These are phyloP conservation scores for Petasospora rhodanensis DNA, from an alignment of 1,139 yeast genomes.

Conservation along the genomic window DNA sequence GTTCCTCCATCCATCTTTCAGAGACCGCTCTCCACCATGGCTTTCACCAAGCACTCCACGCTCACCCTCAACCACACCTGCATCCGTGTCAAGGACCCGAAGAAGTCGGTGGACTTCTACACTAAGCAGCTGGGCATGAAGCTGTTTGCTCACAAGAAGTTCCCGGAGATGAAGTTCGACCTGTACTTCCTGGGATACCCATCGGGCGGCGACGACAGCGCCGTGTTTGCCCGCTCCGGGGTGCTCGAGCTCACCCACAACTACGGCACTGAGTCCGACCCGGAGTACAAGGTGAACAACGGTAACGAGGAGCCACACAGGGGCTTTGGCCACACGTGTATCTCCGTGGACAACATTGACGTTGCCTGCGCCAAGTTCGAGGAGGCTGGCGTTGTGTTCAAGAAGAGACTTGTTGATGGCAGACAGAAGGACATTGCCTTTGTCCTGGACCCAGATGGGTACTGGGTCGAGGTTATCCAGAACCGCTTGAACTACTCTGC, in stretches of 20 bases:
- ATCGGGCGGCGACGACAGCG: slow-evolving; percentile 38
- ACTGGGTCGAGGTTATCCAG: slow-evolving; percentile 89
- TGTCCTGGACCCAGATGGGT: slow-evolving; percentile 91
- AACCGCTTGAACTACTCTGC: slow-evolving; percentile 44
- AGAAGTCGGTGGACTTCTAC: slow-evolving; percentile 68
- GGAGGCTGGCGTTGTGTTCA: slow-evolving; percentile 62
- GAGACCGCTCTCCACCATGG: slow-evolving; percentile 13
- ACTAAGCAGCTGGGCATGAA: slow-evolving; percentile 71
- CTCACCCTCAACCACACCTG: slow-evolving; percentile 59
- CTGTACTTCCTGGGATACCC: slow-evolving; percentile 64
- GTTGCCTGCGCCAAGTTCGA: slow-evolving; percentile 55
- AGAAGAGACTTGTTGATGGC: slow-evolving; percentile 83
- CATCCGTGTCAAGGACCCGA: slow-evolving; percentile 80
- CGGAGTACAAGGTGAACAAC: slow-evolving; percentile 55
- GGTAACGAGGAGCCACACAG: slow-evolving; percentile 82
- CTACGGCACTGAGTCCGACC: slow-evolving; percentile 67
- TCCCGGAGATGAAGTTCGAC: slow-evolving; percentile 54
- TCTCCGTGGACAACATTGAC: slow-evolving; percentile 77
- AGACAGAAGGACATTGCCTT: slow-evolving; percentile 91
- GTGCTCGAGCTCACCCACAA: slow-evolving; percentile 81
- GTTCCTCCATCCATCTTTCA: not conserved
- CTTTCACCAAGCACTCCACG: slow-evolving; percentile 20
- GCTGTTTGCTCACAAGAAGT: slow-evolving; percentile 47
- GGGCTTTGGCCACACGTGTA: slow-evolving; percentile 93
- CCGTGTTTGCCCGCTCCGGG: slow-evolving; percentile 64